Evolutionary conservation across 1,284 basidiomycete genomes (phyloP).

Genomic region (Ustilago loliicola): DNA sequence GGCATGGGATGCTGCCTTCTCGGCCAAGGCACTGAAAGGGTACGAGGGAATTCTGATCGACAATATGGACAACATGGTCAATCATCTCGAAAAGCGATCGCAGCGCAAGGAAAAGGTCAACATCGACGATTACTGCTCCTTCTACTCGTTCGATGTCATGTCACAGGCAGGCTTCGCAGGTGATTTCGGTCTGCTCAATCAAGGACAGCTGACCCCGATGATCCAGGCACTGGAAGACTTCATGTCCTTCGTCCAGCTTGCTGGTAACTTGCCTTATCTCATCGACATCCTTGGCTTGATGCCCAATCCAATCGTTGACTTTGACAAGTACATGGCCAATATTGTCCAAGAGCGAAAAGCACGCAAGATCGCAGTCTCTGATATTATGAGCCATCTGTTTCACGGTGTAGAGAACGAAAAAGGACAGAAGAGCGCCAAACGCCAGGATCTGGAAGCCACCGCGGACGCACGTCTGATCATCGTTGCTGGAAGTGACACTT

Average conservation of each 20-base stretch:
- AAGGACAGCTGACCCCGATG: conserved; percentile 30
- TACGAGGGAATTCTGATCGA: conserved; percentile 44
- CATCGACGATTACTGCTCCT: conserved; percentile 41
- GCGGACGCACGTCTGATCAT: conserved; percentile 47
- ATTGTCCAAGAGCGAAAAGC: conserved; percentile 38
- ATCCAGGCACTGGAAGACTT: conserved; percentile 41
- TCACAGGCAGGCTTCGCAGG: conserved; percentile 34
- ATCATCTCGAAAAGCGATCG: conserved; percentile 32
- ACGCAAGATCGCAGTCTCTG: conserved; percentile 20
- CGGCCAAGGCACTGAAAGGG: conserved; percentile 45
- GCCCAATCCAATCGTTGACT: conserved; percentile 44
- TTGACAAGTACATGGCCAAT: conserved; percentile 39
- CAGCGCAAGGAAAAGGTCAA: conserved; percentile 32
- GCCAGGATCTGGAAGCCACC: conserved; percentile 18
- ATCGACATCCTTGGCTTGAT: conserved; percentile 30
- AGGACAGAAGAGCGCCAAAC: conserved; percentile 3
- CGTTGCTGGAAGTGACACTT: conserved; percentile 51
- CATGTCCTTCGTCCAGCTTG: conserved; percentile 30
- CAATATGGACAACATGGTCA: conserved; percentile 32
- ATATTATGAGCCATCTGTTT: conserved; percentile 40
- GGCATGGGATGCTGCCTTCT: conserved; percentile 51
- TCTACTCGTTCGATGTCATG: conserved; percentile 54
- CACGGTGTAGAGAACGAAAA: conserved; percentile 18
- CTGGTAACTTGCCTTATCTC: conserved; percentile 49
- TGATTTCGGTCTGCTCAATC: conserved; percentile 43